Base-by-base conservation (phyloP, 2,329 filamentous ascomycete species). In the Penicillium hesseltinei region DNA sequence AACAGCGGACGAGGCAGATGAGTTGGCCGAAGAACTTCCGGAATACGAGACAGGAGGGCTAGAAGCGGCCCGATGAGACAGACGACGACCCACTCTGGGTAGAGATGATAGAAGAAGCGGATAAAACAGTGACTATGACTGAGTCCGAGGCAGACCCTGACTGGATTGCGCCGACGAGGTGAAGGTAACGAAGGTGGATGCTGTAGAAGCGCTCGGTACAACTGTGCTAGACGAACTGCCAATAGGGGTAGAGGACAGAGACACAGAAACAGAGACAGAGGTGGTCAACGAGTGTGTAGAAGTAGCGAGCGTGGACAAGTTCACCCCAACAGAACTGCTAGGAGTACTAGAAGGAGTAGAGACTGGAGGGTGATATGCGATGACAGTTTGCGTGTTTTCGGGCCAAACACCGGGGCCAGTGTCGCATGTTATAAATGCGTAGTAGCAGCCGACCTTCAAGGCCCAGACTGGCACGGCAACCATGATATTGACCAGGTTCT, bases 401-500 rank as follows among this genome's bases (percentile, higher is more conserved):
- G 68, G 64, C 67, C 65, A 71, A 53, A 66, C 62, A 43, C 69
- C 69, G 2, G 67, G 68, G 62, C 59, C 59, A 48, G 69, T 69
- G 54, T 62, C 61, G 63, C 69, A 72, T 25, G 63, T 71, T 71
- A 71, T 69, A 67, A 72, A 56, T 36, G 67, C 70, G 46, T 66
- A 68, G 64, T 64, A 72, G 51, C 68, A 71, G 27, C 60, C 65
- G 27, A 64, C 38, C 54, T 66, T 57, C 21, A 69, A 42, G 40
- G 66, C 58, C 61, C 65, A 69, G 43, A 51, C 54, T 31, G 61
- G 56, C 23, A 62, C 43, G 11, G 62, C 59, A 52, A 60, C 59
- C 67, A 71, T 71, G 58, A 65, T 59, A 38, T 36, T 45, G 58
- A 40, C 64, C 58, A 61, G 55, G 54, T 38, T 38, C 49, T 57